phyloP scores from a whole-genome alignment of 2,329 filamentous ascomycete species.

The Simplicillium sp. region DNA sequence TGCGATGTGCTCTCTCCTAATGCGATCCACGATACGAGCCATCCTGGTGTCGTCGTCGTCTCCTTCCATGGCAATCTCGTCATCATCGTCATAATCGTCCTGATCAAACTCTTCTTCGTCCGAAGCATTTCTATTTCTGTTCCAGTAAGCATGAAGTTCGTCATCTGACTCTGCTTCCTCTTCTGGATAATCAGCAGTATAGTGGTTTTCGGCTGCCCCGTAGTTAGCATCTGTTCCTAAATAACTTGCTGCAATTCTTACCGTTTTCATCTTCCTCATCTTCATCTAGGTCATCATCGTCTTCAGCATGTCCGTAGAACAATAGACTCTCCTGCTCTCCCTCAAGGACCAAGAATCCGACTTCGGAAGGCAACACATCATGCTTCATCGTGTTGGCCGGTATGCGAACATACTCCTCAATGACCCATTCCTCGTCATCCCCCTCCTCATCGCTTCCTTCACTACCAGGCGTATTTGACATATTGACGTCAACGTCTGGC shows the following conservation, averaged over 20 bases:
- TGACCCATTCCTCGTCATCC: constrained; percentile 46
- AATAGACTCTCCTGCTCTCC: constrained; percentile 48
- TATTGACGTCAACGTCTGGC: constrained; percentile 6
- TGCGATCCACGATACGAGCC: constrained; percentile 27
- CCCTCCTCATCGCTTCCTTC: constrained; percentile 33
- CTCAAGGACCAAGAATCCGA: constrained; percentile 48
- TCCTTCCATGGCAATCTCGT: constrained; percentile 27
- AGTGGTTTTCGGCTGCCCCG: constrained; percentile 60
- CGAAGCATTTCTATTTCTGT: constrained; percentile 41
- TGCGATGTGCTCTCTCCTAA: constrained; percentile 12
- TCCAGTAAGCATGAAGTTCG: constrained; percentile 44
- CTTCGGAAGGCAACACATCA: constrained; percentile 36
- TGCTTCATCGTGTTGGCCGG: constrained; percentile 39
- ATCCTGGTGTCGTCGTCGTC: constrained; percentile 25
- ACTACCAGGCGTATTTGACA: constrained; percentile 23
- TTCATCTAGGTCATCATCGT: constrained; percentile 49
- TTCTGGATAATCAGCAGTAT: constrained; percentile 71
- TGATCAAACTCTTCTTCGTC: constrained; percentile 45
- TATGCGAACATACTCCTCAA: constrained; percentile 56
- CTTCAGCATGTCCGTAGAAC: constrained; percentile 50
- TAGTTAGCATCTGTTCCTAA: constrained; percentile 1
- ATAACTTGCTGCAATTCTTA: constrained; percentile 19
- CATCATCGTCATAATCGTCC: constrained; percentile 24
- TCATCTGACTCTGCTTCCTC: constrained; percentile 65
- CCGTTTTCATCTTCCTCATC: constrained; percentile 60